Percentiles rank a stretch among this genome's conserved stretches.
These are phyloP conservation scores for Pichia sp. DNA, from an alignment of 1,139 yeast genomes.

Conservation along the genomic window DNA sequence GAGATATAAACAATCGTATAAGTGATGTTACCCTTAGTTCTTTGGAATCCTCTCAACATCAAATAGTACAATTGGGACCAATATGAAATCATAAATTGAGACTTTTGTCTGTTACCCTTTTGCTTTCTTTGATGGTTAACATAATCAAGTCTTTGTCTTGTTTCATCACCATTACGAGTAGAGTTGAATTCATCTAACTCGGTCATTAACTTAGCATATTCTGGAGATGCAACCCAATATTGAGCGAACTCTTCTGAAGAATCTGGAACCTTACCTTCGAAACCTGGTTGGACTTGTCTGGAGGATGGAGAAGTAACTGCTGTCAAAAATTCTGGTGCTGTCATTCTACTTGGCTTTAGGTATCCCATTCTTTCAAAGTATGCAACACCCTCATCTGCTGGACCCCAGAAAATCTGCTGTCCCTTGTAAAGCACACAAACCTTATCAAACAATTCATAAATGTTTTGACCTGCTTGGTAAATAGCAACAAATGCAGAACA, in stretches of 20 bases:
- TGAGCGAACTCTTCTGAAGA: conserved; percentile 40
- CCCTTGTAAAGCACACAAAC: conserved; percentile 71
- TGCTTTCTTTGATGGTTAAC: conserved; percentile 34
- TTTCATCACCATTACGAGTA: conserved; percentile 25
- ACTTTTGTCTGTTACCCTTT: conserved; percentile 30
- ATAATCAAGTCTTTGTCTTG: conserved; percentile 30
- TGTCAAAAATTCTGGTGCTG: conserved; percentile 46
- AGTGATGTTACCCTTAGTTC: conserved; percentile 30
- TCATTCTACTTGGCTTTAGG: conserved; percentile 68
- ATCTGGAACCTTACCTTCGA: conserved; percentile 31
- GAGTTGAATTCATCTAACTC: conserved; percentile 30
- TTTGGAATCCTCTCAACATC: conserved; percentile 41
- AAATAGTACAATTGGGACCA: conserved; percentile 41
- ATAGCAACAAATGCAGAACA: conserved; percentile 66
- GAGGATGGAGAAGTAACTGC: conserved; percentile 54
- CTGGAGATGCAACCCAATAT: conserved; percentile 42
- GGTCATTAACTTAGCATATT: conserved; percentile 26
- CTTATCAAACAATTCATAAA: conserved; percentile 68
- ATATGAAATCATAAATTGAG: conserved; percentile 41
- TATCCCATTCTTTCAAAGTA: conserved; percentile 64
- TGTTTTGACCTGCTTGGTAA: conserved; percentile 76
- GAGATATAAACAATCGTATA: conserved; percentile 41
- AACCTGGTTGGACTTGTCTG: conserved; percentile 41
- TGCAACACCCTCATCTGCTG: conserved; percentile 48
- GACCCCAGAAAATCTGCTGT: conserved; percentile 69